These are phyloP conservation scores for Trametes meyenii DNA, from an alignment of 768 basidiomycete genomes.

Conservation along the genomic window DNA sequence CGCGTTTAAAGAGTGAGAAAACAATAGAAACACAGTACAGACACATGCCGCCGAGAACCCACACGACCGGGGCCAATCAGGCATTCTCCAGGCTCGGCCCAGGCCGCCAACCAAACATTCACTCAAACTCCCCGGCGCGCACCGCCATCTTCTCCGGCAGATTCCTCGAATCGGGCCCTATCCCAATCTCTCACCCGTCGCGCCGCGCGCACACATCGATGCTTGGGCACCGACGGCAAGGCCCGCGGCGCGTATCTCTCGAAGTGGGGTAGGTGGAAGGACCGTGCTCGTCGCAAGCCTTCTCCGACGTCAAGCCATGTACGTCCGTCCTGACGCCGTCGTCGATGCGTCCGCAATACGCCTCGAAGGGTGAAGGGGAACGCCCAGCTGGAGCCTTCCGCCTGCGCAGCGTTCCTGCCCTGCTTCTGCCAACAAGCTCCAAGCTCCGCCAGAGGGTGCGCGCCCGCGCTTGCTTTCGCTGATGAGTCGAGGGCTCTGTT, in stretches of 20 bases:
- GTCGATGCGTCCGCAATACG: no score
- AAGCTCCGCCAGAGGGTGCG: slow-evolving; percentile 8
- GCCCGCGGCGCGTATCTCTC: neutral
- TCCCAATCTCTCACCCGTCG: neutral
- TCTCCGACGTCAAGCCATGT: neutral
- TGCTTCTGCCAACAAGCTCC: slow-evolving; percentile 13
- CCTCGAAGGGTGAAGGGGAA: no score
- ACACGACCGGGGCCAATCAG: neutral
- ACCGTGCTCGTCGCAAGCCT: neutral
- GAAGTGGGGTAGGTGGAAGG: neutral
- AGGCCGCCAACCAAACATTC: neutral
- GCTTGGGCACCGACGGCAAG: neutral
- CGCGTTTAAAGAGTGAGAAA: no score
- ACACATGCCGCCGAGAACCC: neutral
- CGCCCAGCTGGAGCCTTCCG: neutral
- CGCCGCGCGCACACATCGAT: neutral
- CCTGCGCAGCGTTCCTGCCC: slow-evolving; percentile 1
- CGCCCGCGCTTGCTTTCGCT: slow-evolving; percentile 9
- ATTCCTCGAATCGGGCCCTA: slow-evolving; percentile 3
- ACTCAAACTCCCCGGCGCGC: neutral
- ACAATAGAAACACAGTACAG: no score
- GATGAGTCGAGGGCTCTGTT: slow-evolving; percentile 23
- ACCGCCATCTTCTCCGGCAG: slow-evolving; percentile 6
- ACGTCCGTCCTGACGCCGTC: no score
- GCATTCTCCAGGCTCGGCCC: neutral